phyloP scores from a whole-genome alignment of 371 early-diverging fungal species.

The Zancudomyces culisetae region DNA sequence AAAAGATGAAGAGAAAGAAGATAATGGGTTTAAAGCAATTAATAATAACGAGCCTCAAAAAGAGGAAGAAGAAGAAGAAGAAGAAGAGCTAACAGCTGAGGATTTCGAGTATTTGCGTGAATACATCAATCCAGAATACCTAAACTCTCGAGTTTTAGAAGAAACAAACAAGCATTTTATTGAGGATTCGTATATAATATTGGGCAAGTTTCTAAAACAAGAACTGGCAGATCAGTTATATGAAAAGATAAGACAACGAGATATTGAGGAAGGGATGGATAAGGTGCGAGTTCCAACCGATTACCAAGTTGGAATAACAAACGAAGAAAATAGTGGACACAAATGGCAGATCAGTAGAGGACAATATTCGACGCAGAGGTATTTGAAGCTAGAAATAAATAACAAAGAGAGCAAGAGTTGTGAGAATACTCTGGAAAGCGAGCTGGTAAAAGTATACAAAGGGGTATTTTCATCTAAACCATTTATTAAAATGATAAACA shows the following conservation, averaged over 20 bases:
- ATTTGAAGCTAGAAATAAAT: slow-evolving; percentile 25
- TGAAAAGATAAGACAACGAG: slow-evolving; percentile 14
- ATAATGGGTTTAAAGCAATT: too few relatives aligned
- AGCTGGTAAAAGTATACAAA: slow-evolving; percentile 6
- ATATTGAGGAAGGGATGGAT: slow-evolving; percentile 16
- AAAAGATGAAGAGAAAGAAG: slow-evolving; percentile 4
- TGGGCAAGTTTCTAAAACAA: slow-evolving; percentile 32
- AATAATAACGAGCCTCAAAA: too few relatives aligned
- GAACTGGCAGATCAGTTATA: slow-evolving; percentile 22
- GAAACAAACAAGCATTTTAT: slow-evolving; percentile 37
- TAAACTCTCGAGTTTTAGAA: slow-evolving; percentile 23
- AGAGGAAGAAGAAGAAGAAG: neutral
- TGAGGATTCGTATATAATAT: slow-evolving; percentile 46
- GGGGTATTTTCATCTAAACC: slow-evolving; percentile 22
- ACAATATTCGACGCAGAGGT: slow-evolving; percentile 39
- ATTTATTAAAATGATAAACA: slow-evolving; percentile 29
- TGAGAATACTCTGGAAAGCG: slow-evolving; percentile 4
- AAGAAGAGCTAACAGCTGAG: neutral
- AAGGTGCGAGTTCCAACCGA: slow-evolving; percentile 25
- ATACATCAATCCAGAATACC: slow-evolving; percentile 44
- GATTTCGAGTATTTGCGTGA: slow-evolving; percentile 25
- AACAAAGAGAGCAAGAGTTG: neutral
- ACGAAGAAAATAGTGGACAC: slow-evolving; percentile 26
- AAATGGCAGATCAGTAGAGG: slow-evolving; percentile 35
- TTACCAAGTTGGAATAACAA: too few relatives aligned